Conservation (phyloP, 345 rosid genomes). For the Lumnitzera racemosa region DNA sequence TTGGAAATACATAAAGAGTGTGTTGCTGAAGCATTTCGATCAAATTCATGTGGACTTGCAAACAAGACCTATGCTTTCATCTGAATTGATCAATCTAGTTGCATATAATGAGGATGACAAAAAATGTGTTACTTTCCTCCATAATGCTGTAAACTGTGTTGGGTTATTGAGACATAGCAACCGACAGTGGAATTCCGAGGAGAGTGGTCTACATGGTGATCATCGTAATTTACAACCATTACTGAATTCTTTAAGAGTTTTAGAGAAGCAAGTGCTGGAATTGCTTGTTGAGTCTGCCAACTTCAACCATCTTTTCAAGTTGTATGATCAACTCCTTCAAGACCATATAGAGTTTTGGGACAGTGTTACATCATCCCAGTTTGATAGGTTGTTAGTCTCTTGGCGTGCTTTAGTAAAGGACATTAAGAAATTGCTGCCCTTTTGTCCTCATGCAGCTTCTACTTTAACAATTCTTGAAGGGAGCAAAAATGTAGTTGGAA, state of each 20-base stretch:
- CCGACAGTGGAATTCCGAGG: slow-evolving; percentile 71
- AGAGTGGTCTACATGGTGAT: slow-evolving; percentile 27
- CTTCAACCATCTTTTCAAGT: slow-evolving; percentile 33
- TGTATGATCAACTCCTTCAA: slow-evolving; percentile 52
- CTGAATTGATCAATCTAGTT: slow-evolving; percentile 43
- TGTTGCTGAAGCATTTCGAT: slow-evolving; percentile 34
- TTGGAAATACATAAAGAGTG: slow-evolving; percentile 42
- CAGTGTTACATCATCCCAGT: slow-evolving; percentile 35
- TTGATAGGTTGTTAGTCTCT: slow-evolving; percentile 40
- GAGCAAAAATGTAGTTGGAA: slow-evolving; percentile 39
- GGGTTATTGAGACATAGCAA: slow-evolving; percentile 54
- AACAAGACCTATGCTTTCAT: slow-evolving; percentile 55
- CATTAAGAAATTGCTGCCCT: slow-evolving; percentile 39
- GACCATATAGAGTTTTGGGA: slow-evolving; percentile 70
- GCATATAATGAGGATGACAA: slow-evolving; percentile 23
- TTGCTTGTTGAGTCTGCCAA: slow-evolving; percentile 45
- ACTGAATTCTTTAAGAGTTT: slow-evolving; percentile 42
- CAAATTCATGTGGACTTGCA: slow-evolving; percentile 30
- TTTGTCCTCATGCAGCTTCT: slow-evolving; percentile 35
- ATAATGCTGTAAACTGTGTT: slow-evolving; percentile 49
- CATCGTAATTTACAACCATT: slow-evolving; percentile 31
- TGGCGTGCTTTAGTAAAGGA: slow-evolving; percentile 62
- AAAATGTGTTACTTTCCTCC: slow-evolving; percentile 23
- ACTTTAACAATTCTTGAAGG: slow-evolving; percentile 49
- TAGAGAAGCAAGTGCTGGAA: slow-evolving; percentile 55